Base-by-base conservation (phyloP, 2,329 filamentous ascomycete species). In the Paraphaeosphaeria minitans region DNA sequence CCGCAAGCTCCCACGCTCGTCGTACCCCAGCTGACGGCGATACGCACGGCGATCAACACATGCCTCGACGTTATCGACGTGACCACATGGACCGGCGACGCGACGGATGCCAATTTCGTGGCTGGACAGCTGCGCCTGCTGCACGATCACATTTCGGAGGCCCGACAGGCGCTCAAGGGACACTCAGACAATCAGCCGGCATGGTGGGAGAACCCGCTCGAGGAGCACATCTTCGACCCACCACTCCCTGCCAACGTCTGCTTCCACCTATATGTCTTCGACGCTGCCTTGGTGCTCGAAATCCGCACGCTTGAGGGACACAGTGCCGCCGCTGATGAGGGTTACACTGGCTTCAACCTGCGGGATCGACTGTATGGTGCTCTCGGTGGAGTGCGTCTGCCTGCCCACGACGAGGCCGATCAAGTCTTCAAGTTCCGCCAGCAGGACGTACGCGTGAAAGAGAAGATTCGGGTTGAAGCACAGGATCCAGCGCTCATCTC, bases 391-490 rank as follows among this genome's bases (percentile, higher is more conserved):
- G 60, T 71, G 1, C 73, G 75, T 58, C 66, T 72, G 3, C 79
- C 77, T 13, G 66, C 69, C 7, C 81, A 83, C 63, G 81, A 82
- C 53, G 94, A 98, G 77, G 87, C 89, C 63, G 90, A 94, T 60
- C 84, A 87, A 39, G 80, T 90, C 0, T 97, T 96, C 75, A 81
- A 80, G 4, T 97, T 85, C 77, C 69, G 80, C 14, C 85, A 85
- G 4, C 83, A 87, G 56, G 87, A 95, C 61, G 93, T 97, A 2
- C 89, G 87, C 63, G 94, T 98, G 47, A 87, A 89, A 66, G 94
- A 97, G 75, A 97, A 97, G 79, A 86, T 97, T 4, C 84, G 90
- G 42, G 89, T 97, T 1, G 93, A 97, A 76, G 94, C 87, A 69
- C 91, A 93, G 56, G 93, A 98, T 75, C 94, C 94, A 1, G 93